A percentile compares a stretch with the other conserved stretches of the same genome.
phyloP scores from a whole-genome alignment of 2,329 filamentous ascomycete genomes.

The Moelleriella libera region DNA sequence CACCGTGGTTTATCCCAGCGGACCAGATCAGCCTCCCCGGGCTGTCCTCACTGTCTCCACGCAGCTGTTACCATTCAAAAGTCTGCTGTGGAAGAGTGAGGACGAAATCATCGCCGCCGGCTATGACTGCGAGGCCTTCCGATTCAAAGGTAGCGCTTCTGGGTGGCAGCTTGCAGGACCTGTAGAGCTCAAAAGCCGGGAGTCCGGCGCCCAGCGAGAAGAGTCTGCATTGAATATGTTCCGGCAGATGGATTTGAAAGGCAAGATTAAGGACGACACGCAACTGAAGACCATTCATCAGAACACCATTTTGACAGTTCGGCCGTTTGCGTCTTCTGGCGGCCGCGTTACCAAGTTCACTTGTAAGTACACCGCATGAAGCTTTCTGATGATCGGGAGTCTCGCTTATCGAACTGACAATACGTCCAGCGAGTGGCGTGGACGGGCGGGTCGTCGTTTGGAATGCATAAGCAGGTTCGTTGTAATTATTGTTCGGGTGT shows the following conservation, averaged over 20 bases:
- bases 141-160: conserved; percentile 61
- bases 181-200: conserved; percentile 59
- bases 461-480: conserved; percentile 35
- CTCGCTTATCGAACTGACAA: conserved; percentile 8
- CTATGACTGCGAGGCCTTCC: conserved; percentile 81
- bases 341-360: conserved; percentile 65
- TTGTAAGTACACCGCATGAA: conserved; percentile 43
- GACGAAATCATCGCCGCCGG: conserved; percentile 90
- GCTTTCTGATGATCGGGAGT: not conserved
- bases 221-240: conserved; percentile 98
- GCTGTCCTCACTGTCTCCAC: conserved; percentile 87
- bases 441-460: conserved; percentile 74
- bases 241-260: conserved; percentile 95
- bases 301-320: conserved; percentile 82
- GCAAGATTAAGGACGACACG: conserved; percentile 81
- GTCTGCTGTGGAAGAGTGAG: conserved; percentile 83
- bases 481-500: too few relatives aligned
- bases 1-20: conserved; percentile 89
- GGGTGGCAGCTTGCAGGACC: conserved; percentile 80
- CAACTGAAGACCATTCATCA: conserved; percentile 93
- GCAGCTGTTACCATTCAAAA: conserved; percentile 83
- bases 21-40: conserved; percentile 74
- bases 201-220: conserved; percentile 52
- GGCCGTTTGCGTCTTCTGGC: conserved; percentile 55
- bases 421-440: conserved; percentile 54